These are phyloP conservation scores for Gyrodon lividus DNA, from an alignment of 768 basidiomycete species.

Conservation along the genomic window DNA sequence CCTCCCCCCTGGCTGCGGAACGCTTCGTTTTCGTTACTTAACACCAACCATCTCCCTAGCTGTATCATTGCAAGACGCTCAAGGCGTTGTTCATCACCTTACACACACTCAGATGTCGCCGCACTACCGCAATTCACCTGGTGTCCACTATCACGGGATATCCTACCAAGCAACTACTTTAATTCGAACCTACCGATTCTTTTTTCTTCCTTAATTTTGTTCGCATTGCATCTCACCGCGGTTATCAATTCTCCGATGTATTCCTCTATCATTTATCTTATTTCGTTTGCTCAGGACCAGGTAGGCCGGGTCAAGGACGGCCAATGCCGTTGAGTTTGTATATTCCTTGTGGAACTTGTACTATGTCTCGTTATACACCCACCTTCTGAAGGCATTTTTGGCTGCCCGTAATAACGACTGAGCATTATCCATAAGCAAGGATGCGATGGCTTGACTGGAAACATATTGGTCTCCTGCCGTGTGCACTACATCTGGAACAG, in stretches of 20 bases:
- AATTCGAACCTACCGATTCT: conserved; percentile 13
- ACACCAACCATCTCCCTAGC: conserved; percentile 11
- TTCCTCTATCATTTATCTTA: conserved; percentile 15
- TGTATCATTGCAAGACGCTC: conserved; percentile 18
- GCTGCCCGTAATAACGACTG: no score
- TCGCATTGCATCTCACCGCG: conserved; percentile 15
- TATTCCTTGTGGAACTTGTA: conserved; percentile 23
- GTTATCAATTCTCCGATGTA: conserved; percentile 13
- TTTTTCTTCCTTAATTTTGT: conserved; percentile 10
- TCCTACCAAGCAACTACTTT: conserved; percentile 19
- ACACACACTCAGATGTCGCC: background rate
- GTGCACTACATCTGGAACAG: no score
- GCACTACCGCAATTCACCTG: background rate
- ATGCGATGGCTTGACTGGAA: no score
- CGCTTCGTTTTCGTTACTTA: conserved; percentile 9
- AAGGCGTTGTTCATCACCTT: conserved; percentile 13
- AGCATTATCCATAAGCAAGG: no score
- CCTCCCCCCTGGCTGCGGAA: conserved; percentile 6
- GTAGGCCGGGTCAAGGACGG: background rate
- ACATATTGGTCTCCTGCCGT: no score
- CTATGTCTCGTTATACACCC: conserved; percentile 7
- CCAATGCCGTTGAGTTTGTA: conserved; percentile 6
- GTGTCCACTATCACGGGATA: background rate
- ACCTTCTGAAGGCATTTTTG: conserved; percentile 4
- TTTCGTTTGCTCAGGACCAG: background rate